phyloP scores from a whole-genome alignment of 306 rosid species.

The Sicyos edulis region DNA sequence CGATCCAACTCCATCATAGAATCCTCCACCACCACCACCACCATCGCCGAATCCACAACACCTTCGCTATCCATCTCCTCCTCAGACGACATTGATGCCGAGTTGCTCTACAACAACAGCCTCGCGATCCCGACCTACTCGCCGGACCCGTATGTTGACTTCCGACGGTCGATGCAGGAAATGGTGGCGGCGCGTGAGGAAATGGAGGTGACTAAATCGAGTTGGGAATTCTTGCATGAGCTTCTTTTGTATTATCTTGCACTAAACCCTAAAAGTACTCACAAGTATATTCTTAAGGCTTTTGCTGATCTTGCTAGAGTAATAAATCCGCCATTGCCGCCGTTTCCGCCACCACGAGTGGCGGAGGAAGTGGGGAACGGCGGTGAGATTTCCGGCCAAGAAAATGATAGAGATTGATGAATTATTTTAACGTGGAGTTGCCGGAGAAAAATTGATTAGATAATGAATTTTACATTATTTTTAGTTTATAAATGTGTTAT shows the following conservation, averaged over 20 bases:
- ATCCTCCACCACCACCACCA: slow-evolving; percentile 22
- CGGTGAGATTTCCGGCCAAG: slow-evolving; percentile 22
- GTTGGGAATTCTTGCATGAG: slow-evolving; percentile 73
- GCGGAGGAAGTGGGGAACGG: not conserved
- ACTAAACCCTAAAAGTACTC: slow-evolving; percentile 66
- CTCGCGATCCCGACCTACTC: slow-evolving; percentile 69
- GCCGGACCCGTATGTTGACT: slow-evolving; percentile 79
- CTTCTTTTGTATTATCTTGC: slow-evolving; percentile 79
- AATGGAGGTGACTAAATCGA: slow-evolving; percentile 42
- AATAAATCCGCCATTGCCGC: slow-evolving; percentile 30
- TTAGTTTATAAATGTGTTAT: not conserved
- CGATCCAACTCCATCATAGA: slow-evolving; percentile 67
- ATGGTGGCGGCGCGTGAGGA: slow-evolving; percentile 85
- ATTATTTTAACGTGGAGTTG: slow-evolving; percentile 11
- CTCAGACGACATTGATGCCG: not conserved
- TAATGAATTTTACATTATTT: not conserved
- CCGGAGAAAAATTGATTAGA: not conserved
- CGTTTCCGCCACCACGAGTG: slow-evolving; percentile 5
- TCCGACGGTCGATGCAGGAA: slow-evolving; percentile 85
- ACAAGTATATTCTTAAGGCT: slow-evolving; percentile 70
- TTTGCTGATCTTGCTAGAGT: slow-evolving; percentile 70
- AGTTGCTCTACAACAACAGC: slow-evolving; percentile 40
- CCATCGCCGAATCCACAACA: slow-evolving; percentile 5
- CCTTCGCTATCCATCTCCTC: slow-evolving; percentile 7
- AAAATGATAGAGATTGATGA: slow-evolving; percentile 12